phyloP scores from a whole-genome alignment of 495 filamentous ascomycete genomes.

The Usnea hakonensis region DNA sequence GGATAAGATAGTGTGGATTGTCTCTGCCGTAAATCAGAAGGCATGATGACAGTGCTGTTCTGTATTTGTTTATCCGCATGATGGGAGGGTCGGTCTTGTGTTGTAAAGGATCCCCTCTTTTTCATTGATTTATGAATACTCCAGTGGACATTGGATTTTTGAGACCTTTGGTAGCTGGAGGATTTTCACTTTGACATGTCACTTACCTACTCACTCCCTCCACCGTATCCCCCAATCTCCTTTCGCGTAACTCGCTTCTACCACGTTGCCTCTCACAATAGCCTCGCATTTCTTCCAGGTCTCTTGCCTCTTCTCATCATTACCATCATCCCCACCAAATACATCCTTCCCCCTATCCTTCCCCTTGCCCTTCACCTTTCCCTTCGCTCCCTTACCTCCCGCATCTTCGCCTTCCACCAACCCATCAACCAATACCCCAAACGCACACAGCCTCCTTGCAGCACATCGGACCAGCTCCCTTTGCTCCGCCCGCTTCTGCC shows the following conservation, averaged over 20 bases:
- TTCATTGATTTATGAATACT: too few relatives aligned
- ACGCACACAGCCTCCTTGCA: neutral
- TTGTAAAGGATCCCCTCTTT: too few relatives aligned
- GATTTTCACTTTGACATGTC: too few relatives aligned
- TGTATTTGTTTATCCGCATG: neutral
- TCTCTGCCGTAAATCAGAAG: neutral
- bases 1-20: neutral
- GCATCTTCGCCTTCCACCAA: neutral
- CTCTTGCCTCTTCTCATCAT: neutral
- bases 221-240: conserved; percentile 38
- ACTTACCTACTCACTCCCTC: too few relatives aligned
- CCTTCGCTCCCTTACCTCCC: neutral
- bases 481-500: neutral
- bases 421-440: neutral
- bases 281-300: conserved; percentile 2
- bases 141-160: too few relatives aligned
- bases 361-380: neutral
- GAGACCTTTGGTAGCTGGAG: too few relatives aligned
- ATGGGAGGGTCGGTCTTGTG: neutral
- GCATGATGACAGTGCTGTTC: neutral
- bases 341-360: neutral
- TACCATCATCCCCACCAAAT: neutral
- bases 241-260: conserved; percentile 35
- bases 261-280: conserved; percentile 32
- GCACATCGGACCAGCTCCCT: neutral